A percentile compares a stretch with the other conserved stretches of the same genome.
Conservation (phyloP, 2,329 filamentous ascomycete species). For the Gnomoniopsis sp. region DNA sequence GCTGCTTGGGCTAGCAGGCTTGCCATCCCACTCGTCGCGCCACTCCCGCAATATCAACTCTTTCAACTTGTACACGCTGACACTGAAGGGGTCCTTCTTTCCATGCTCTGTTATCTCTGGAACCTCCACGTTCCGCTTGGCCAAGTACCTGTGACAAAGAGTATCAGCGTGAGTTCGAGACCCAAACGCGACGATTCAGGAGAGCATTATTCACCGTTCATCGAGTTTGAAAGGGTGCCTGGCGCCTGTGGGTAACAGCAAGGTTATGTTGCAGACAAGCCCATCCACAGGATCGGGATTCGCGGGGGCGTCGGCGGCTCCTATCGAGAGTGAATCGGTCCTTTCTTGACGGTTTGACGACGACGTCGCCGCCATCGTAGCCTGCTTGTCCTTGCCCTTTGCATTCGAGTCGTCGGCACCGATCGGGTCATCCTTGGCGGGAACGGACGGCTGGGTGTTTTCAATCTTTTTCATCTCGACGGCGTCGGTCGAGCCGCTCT, state of each 20-base stretch:
- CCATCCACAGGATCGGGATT: slow-evolving; percentile 26
- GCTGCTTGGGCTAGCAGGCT: slow-evolving; percentile 80
- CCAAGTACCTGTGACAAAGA: slow-evolving; percentile 54
- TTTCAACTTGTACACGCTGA: slow-evolving; percentile 91
- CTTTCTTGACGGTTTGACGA: slow-evolving; percentile 22
- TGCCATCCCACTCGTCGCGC: slow-evolving; percentile 86
- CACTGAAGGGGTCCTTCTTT: slow-evolving; percentile 74
- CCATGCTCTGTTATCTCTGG: slow-evolving; percentile 60
- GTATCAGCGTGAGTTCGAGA: no score
- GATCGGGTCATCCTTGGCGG: slow-evolving; percentile 15
- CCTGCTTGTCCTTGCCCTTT: slow-evolving; percentile 30
- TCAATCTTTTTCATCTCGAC: slow-evolving; percentile 19
- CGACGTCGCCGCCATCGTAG: slow-evolving; percentile 9
- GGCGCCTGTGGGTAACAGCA: slow-evolving; percentile 77
- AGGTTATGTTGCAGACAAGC: slow-evolving; percentile 68
- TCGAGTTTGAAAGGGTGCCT: slow-evolving; percentile 89
- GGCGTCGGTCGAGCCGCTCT: slow-evolving; percentile 11
- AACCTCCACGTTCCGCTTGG: slow-evolving; percentile 73
- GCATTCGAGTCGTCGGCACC: slow-evolving; percentile 17
- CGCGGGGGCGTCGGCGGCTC: slow-evolving; percentile 22
- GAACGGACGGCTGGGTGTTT: slow-evolving; percentile 10
- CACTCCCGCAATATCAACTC: slow-evolving; percentile 92
- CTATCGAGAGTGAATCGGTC: slow-evolving; percentile 33
- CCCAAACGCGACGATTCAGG: no score
- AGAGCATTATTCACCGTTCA: slow-evolving; percentile 45